These are phyloP conservation scores for Eudorina sp. DNA, from an alignment of 139 green algal species.

Conservation along the genomic window DNA sequence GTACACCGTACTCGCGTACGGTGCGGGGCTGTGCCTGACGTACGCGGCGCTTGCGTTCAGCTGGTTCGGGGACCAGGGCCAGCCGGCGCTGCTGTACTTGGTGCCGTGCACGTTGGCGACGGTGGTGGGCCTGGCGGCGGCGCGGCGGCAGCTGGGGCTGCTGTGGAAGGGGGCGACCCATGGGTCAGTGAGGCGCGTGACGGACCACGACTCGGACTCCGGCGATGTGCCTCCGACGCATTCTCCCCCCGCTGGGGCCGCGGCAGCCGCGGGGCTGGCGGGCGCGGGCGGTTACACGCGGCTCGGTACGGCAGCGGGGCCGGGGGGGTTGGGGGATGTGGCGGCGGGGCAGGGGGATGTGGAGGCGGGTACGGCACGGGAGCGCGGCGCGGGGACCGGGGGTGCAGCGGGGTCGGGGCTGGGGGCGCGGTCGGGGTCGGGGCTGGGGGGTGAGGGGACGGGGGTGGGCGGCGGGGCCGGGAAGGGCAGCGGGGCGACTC, in stretches of 20 bases:
- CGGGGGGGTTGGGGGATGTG: not conserved
- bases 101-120: slow-evolving; percentile 89
- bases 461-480: too few relatives aligned
- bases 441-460: too few relatives aligned
- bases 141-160: slow-evolving; percentile 65
- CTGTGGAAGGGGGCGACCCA: slow-evolving; percentile 24
- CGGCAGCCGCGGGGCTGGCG: too few relatives aligned
- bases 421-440: too few relatives aligned
- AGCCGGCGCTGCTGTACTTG: slow-evolving; percentile 96
- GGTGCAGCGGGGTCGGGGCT: too few relatives aligned
- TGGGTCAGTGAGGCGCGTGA: not conserved
- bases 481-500: not conserved
- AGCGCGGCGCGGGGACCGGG: too few relatives aligned
- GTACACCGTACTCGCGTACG: slow-evolving; percentile 72
- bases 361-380: too few relatives aligned
- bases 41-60: slow-evolving; percentile 82
- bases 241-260: too few relatives aligned
- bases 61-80: slow-evolving; percentile 79
- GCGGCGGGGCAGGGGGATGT: too few relatives aligned
- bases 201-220: slow-evolving; percentile 9
- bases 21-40: slow-evolving; percentile 84
- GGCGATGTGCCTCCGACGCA: too few relatives aligned
- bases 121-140: slow-evolving; percentile 58
- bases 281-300: too few relatives aligned
- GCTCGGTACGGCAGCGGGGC: not conserved